Evolutionary conservation across 192 early-diverging fungal species (phyloP).

Genomic region (Pilobolus umbonatus): DNA sequence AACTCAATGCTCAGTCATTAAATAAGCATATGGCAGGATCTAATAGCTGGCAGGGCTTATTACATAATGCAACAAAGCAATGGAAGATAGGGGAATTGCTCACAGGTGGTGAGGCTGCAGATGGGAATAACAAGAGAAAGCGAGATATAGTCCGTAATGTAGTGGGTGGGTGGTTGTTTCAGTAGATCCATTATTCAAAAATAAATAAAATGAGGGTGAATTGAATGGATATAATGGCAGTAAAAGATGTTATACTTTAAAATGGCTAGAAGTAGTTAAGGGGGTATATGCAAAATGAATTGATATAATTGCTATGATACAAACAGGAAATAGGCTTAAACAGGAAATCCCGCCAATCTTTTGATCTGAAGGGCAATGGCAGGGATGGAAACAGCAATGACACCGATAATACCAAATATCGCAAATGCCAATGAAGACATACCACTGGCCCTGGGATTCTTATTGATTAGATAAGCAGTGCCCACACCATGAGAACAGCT

Average conservation of each 20-base stretch:
- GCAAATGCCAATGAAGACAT: constrained; percentile 20
- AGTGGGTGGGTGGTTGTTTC: constrained; percentile 36
- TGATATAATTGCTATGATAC: no score
- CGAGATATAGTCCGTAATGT: constrained; percentile 37
- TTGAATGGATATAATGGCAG: not conserved
- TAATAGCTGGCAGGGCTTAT: constrained; percentile 15
- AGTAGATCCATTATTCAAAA: constrained; percentile 8
- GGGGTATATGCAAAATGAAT: no score
- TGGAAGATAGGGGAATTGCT: constrained; percentile 23
- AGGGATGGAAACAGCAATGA: constrained; percentile 13
- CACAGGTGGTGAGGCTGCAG: not conserved
- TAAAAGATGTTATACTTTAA: no score
- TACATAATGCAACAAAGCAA: constrained; percentile 21
- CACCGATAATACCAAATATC: constrained; percentile 16
- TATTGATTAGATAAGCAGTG: constrained; percentile 14
- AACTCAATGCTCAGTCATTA: not conserved
- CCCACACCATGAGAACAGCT: constrained; percentile 22
- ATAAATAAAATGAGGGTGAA: not conserved
- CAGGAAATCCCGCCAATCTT: no score
- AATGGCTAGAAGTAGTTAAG: no score
- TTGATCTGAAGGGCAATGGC: not conserved
- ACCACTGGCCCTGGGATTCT: constrained; percentile 4
- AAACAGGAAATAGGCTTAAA: no score
- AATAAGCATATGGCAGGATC: not conserved
- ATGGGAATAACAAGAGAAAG: constrained; percentile 25